These are phyloP conservation scores for Penicillium nucicola DNA, from an alignment of 495 filamentous ascomycete genomes.

Conservation along the genomic window DNA sequence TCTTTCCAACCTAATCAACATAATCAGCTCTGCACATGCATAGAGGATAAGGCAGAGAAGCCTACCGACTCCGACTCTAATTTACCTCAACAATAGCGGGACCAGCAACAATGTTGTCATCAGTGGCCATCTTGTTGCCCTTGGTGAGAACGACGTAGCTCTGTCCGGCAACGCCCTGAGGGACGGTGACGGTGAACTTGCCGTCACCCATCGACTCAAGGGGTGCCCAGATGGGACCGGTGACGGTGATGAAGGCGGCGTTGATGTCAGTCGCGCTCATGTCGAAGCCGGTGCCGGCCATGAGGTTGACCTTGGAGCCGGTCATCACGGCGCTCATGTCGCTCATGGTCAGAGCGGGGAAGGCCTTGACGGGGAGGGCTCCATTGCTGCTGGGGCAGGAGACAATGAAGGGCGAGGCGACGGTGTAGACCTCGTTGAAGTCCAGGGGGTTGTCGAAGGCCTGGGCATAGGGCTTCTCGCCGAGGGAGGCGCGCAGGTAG, in stretches of 20 bases:
- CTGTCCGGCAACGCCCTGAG: constrained; percentile 31
- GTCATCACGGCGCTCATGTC: constrained; percentile 9
- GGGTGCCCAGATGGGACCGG: constrained; percentile 32
- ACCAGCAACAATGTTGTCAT: constrained; percentile 31
- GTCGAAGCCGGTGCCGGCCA: constrained; percentile 15
- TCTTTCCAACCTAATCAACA: constrained; percentile 10
- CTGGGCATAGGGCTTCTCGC: constrained; percentile 49
- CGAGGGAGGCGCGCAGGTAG: constrained; percentile 50
- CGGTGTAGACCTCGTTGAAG: constrained; percentile 58
- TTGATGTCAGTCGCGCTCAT: not conserved
- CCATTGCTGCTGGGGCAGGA: constrained; percentile 54
- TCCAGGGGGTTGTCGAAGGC: constrained; percentile 56
- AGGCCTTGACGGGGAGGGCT: constrained; percentile 55
- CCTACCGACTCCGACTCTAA: not conserved
- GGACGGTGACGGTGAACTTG: constrained; percentile 34
- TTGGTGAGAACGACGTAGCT: constrained; percentile 36
- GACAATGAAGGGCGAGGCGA: constrained; percentile 57
- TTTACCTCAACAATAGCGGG: constrained; percentile 36
- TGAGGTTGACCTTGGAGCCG: constrained; percentile 10
- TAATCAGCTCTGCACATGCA: constrained; percentile 3
- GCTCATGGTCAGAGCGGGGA: constrained; percentile 39
- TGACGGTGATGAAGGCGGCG: constrained; percentile 39
- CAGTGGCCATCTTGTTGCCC: constrained; percentile 17
- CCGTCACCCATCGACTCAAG: constrained; percentile 19
- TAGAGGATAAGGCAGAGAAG: not conserved